These are phyloP conservation scores for Obelidium mucronatum DNA, from an alignment of 192 early-diverging fungal species.

Conservation along the genomic window DNA sequence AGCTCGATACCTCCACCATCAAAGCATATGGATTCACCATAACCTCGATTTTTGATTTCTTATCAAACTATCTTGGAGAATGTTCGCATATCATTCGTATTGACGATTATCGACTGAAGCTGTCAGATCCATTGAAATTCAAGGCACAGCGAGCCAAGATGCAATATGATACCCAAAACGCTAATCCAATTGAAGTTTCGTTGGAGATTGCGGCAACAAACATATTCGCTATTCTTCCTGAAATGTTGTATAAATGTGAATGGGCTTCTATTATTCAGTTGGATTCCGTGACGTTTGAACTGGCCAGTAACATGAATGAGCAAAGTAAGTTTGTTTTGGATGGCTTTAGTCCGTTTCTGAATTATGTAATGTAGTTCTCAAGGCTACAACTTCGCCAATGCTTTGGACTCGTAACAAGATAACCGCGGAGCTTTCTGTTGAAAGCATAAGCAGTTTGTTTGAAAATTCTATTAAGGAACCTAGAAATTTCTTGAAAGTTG, in stretches of 20 bases:
- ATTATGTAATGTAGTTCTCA: conserved; percentile 36
- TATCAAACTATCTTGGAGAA: conserved; percentile 76
- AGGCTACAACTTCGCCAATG: conserved; percentile 24
- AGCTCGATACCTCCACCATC: conserved; percentile 63
- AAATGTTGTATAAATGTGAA: conserved; percentile 19
- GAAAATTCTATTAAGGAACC: conserved; percentile 13
- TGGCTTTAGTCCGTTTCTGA: background rate
- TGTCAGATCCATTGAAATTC: conserved; percentile 44
- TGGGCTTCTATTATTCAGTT: conserved; percentile 5
- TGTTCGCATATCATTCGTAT: conserved; percentile 64
- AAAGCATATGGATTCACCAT: conserved; percentile 74
- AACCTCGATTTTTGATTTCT: conserved; percentile 70
- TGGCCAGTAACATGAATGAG: conserved; percentile 21
- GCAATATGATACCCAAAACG: background rate
- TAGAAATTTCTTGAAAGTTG: conserved; percentile 23
- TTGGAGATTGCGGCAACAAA: conserved; percentile 14
- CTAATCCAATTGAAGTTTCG: conserved; percentile 9
- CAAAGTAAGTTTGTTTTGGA: conserved; percentile 17
- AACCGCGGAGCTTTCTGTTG: conserved; percentile 7
- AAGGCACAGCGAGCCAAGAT: background rate
- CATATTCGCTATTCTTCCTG: conserved; percentile 14
- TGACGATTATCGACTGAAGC: conserved; percentile 68
- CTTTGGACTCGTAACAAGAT: conserved; percentile 18
- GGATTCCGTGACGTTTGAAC: conserved; percentile 7
- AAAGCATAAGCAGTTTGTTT: conserved; percentile 9